Base-by-base conservation (phyloP, 148 eudicot species). In the Rhododendron mucronatum region DNA sequence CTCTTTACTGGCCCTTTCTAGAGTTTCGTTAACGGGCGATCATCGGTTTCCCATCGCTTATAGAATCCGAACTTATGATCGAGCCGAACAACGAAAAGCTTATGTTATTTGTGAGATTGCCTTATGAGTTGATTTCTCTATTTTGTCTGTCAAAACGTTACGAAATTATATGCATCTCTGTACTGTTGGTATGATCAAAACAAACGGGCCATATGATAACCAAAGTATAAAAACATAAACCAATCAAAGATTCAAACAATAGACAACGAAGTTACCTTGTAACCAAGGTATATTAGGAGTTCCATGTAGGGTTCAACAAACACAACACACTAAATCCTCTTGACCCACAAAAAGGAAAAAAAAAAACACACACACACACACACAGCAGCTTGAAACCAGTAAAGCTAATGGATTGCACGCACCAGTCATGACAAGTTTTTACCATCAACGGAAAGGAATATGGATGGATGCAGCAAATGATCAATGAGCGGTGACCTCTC, bases 401-500 rank as follows among this genome's bases (percentile, higher is more conserved):
- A 30, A 33, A 33, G 41, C 76, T 33, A 33, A 14, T 30, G 76
- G 9, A 30, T 71, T 71, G 14, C 76, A 71, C 41, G 14, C 76
- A 71, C 41, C 41, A 5, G 20, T 30, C 8, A 8, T 1, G 21
- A 71, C 41, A 13, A 4, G 16, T 14, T 33, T 30, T 33, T 30
- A 14, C 20, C 75, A 69, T 69, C 16, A 1, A 12, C 0, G 16
- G 33, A 69, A 28, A 11, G 35, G 75, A 69, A 12, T 28, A 30
- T 1, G 39, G 20, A 71, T 71, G 76, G 76, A 28, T 14, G 39
- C 76, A 69, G 35, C 6, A 28, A 30, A 71, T 67, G 74, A 80
- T 81, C 83, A 81, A 55, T 81, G 83, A 55, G 69, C 47, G 7
- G 45, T 51, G 3, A 86, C 88, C 16, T n/a, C 63, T 28, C 85